These are phyloP conservation scores for Xerocomus brunneocitrinus DNA, from an alignment of 768 basidiomycete genomes.

Conservation along the genomic window DNA sequence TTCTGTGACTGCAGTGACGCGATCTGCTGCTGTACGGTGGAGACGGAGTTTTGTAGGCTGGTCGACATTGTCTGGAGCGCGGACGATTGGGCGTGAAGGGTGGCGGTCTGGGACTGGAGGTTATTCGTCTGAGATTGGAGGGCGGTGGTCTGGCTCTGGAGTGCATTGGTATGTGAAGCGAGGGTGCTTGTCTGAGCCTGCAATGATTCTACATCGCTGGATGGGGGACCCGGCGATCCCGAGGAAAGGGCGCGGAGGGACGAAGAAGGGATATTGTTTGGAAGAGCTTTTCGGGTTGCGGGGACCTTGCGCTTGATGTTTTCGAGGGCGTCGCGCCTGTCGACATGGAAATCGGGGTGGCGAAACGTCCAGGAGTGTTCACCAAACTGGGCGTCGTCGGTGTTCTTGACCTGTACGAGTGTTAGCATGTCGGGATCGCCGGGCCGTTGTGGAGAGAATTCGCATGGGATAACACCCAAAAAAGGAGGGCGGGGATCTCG, in stretches of 20 bases:
- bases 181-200: constrained; percentile 28
- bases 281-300: constrained; percentile 28
- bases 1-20: constrained; percentile 26
- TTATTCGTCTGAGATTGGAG: constrained; percentile 28
- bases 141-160: constrained; percentile 27
- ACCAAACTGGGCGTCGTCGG: constrained; percentile 71
- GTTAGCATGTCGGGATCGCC: constrained; percentile 2
- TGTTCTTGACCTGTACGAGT: constrained; percentile 64
- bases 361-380: constrained; percentile 54
- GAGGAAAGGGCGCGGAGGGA: constrained; percentile 24
- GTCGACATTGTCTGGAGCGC: constrained; percentile 31
- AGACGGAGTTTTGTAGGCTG: constrained; percentile 22
- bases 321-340: constrained; percentile 52
- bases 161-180: constrained; percentile 27
- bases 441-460: background rate
- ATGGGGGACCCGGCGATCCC: constrained; percentile 25
- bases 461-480: background rate
- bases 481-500: constrained; percentile 12
- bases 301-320: constrained; percentile 63
- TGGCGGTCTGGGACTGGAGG: constrained; percentile 27
- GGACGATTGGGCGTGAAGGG: constrained; percentile 33
- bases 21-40: constrained; percentile 28
- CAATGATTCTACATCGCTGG: constrained; percentile 25
- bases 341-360: constrained; percentile 50
- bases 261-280: constrained; percentile 26